Conservation (phyloP, 352 stramenopile genomes). For the Phytophthora fragariae region DNA sequence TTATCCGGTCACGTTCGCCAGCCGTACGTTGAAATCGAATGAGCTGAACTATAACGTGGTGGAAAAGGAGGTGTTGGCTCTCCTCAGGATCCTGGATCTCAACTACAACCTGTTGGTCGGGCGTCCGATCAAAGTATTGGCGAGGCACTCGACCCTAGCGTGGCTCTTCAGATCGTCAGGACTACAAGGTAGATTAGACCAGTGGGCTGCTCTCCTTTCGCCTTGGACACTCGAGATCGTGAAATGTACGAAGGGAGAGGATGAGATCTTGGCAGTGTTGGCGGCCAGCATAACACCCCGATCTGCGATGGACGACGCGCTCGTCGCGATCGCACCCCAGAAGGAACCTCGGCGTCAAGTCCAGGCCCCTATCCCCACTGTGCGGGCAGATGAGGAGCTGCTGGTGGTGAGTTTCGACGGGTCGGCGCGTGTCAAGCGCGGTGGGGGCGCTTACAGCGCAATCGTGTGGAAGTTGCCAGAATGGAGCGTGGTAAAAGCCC, state of each 20-base stretch:
- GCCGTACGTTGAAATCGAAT: slow-evolving; percentile 16
- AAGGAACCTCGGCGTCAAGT: no score
- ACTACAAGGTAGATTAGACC: no score
- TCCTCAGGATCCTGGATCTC: no score
- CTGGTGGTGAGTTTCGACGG: no score
- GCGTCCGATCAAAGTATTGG: no score
- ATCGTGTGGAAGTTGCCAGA: slow-evolving; percentile 2
- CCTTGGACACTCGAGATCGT: neutral
- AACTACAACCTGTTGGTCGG: no score
- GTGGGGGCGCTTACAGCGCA: neutral
- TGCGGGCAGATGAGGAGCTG: no score
- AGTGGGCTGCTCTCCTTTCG: slow-evolving; percentile 5
- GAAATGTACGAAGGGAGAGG: neutral
- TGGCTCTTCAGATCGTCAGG: no score
- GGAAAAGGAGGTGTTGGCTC: no score
- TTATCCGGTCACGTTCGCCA: slow-evolving; percentile 14
- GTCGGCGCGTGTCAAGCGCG: neutral
- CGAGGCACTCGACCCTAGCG: no score
- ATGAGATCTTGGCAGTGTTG: neutral
- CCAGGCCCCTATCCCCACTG: no score
- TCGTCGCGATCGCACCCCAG: no score
- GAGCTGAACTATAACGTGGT: slow-evolving; percentile 16
- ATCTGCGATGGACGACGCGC: neutral
- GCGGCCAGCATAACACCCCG: neutral
- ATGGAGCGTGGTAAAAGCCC: slow-evolving; percentile 1